Base-by-base conservation (phyloP, 164 flowering plant genomes). In the Annona cherimola region DNA sequence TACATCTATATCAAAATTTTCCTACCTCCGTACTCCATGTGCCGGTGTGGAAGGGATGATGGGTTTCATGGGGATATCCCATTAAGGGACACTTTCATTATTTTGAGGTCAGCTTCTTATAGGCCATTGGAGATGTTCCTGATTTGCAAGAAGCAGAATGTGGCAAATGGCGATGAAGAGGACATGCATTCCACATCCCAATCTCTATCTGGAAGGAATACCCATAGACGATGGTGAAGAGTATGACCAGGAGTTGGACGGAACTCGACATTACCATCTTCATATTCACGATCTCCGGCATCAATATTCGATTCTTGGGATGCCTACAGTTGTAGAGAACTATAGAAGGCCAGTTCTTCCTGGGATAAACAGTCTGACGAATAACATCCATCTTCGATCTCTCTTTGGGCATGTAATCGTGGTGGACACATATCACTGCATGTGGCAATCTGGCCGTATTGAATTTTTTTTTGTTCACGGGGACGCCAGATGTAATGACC, bases 271-370 rank as follows among this genome's bases (percentile, higher is more conserved):
- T 26, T 1, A 1, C 35, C 35, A 26, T 26, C 35, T 26, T 26
- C 35, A 26, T 69, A 71, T 91, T 93, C 73, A 91, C 98, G 5
- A 78, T 76, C 68, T 90, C 93, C 0, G 98, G 96, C 1, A 86
- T 85, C 77, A 91, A 71, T 1, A 76, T 76, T 77, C 74, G 76
- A 68, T 91, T 93, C 78, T 93, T 93, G 0, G 90, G 86, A 68
- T 93, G 94, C 18, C 90, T 87, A 77, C 96, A 93, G 20, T 93
- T 93, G 70, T 93, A 93, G 75, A 93, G 75, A 18, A 91, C 98
- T 96, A 93, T 90, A 0, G 98, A 92, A 9, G 96, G 89, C 98
- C 96, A 92, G 41, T 92, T 92, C 86, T 92, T 90, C 79, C 93
- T 83, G 0, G 92, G 95, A 68, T 93, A 93, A 40, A 87, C 84